Evolutionary conservation across 2,329 filamentous ascomycete genomes (phyloP), one percentile per base, ranked within the genome.

Genomic region (Apiospora rasikravindrae): DNA sequence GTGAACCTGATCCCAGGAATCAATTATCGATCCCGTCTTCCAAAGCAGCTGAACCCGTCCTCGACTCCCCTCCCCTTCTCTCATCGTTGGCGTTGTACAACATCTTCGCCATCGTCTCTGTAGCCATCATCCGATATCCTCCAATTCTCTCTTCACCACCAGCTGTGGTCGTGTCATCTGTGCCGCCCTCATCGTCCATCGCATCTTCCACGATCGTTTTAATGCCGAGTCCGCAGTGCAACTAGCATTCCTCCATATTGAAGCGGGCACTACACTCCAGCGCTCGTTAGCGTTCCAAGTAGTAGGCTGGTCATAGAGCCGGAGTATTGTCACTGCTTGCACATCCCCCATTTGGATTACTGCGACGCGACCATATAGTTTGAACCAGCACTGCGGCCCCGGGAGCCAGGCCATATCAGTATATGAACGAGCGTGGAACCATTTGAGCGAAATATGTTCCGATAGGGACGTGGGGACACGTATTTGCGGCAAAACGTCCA

Each of bases 391-490:
- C 19, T 33, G 19, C 29, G 29, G 14, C 8, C 33, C 16, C 16
- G 53, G 37, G 53, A 37, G 29, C 53, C 29, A 13, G 26, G 13
- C 16, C 16, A 37, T 22, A 61, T 10, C 33, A 40, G 57, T 37
- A n/a, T 40, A 64, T 22, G 33, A 37, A 6, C 57, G 22, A 40
- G 57, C 57, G 33, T 64, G 19, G 57, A 40, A 64, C 10, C 33
- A n/a, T 40, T 64, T 33, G 29, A 64, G 13, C 57, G 33, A 64
- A 64, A 40, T n/a, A 64, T 64, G 57, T 40, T 64, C 57, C 57
- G 57, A 64, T 64, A 64, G 33, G 33, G 57, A 64, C 57, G 33
- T 64, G 57, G 57, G 57, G 57, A 33, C 57, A 64, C 57, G 57
- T 64, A 64, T 40, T 61, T 64, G 57, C 57, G 57, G 57, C 57